phyloP scores from a whole-genome alignment of 306 rosid species.

The Vachellia collinsii region DNA sequence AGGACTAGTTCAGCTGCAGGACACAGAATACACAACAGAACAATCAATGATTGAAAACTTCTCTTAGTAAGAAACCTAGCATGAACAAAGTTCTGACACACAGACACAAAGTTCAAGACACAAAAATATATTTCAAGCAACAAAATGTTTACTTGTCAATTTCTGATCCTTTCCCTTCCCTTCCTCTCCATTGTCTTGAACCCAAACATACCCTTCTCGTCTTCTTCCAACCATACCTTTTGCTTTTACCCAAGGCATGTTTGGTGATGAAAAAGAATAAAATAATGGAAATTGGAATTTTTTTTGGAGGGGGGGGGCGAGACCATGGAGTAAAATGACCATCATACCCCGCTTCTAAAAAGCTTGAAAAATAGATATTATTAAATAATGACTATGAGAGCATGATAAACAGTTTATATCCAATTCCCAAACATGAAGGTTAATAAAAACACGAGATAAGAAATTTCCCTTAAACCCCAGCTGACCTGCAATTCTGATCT shows the following conservation, averaged over 20 bases:
- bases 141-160: not conserved
- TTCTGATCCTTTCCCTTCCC: not conserved
- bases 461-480: slow-evolving; percentile 26
- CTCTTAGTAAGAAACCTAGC: slow-evolving; percentile 29
- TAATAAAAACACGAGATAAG: slow-evolving; percentile 19
- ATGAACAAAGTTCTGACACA: slow-evolving; percentile 5
- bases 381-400: not conserved
- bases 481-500: slow-evolving; percentile 90
- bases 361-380: not conserved
- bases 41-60: slow-evolving; percentile 23
- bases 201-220: not conserved
- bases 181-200: not conserved
- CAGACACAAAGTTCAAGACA: slow-evolving; percentile 22
- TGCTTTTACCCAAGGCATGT: not conserved
- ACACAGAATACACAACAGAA: slow-evolving; percentile 16
- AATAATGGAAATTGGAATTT: too few relatives aligned
- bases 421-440: not conserved
- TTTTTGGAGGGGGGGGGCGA: too few relatives aligned
- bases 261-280: not conserved
- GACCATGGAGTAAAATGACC: not conserved
- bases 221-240: not conserved
- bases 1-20: slow-evolving; percentile 28
- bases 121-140: slow-evolving; percentile 33
- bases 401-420: not conserved
- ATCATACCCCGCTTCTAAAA: not conserved